Evolutionary conservation across 257 asterid species (phyloP).

Genomic region (Solanum tarijense): DNA sequence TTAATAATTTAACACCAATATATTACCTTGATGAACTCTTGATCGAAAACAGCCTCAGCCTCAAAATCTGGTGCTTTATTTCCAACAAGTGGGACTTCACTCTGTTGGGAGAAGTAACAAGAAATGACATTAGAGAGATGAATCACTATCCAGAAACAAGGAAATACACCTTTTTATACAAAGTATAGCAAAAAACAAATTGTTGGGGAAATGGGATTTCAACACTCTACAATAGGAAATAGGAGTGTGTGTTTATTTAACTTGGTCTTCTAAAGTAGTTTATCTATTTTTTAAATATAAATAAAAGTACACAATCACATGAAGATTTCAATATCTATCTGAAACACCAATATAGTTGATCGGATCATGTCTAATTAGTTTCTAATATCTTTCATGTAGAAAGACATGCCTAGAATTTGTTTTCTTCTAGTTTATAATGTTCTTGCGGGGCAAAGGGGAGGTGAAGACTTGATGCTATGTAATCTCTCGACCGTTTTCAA

Average conservation of each 20-base stretch:
- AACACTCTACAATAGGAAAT: background rate
- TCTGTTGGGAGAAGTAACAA: constrained; percentile 22
- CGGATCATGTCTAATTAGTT: background rate
- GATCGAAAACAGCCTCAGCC: constrained; percentile 97
- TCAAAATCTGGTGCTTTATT: constrained; percentile 91
- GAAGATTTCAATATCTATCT: background rate
- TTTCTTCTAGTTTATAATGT: background rate
- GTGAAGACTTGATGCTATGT: background rate
- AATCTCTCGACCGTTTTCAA: background rate
- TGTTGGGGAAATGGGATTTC: background rate
- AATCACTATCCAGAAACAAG: background rate
- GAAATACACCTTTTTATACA: background rate
- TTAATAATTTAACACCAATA: background rate
- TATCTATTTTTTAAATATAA: background rate
- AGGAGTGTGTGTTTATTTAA: background rate
- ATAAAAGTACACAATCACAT: background rate
- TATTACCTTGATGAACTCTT: constrained; percentile 66
- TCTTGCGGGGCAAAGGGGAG: background rate
- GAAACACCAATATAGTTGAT: background rate
- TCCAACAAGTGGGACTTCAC: constrained; percentile 78
- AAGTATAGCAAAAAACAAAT: background rate
- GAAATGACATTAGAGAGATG: background rate
- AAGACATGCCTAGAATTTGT: background rate
- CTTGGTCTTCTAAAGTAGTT: background rate
- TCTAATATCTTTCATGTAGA: background rate